Evolutionary conservation across 352 stramenopile genomes (phyloP).

Genomic region (Phytophthora constricta): DNA sequence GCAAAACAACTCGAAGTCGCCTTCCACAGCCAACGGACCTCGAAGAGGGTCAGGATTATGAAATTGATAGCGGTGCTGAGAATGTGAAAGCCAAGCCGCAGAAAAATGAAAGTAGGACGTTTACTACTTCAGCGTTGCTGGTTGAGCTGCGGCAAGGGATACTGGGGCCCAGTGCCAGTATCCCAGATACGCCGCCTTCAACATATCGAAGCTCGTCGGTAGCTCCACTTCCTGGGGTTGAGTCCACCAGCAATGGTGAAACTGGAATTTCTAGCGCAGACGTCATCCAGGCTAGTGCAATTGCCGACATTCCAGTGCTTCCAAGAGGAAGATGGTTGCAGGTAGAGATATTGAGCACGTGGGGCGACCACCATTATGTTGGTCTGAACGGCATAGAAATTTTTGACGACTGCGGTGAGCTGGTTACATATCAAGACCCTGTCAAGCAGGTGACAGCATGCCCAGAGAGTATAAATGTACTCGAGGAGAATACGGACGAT

Average conservation of each 20-base stretch:
- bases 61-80: background rate
- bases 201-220: background rate
- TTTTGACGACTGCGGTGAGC: slow-evolving; percentile 75
- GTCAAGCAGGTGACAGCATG: slow-evolving; percentile 62
- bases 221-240: background rate
- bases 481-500: slow-evolving; percentile 89
- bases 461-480: slow-evolving; percentile 87
- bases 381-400: slow-evolving; percentile 91
- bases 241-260: background rate
- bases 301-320: slow-evolving; percentile 61
- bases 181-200: background rate
- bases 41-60: background rate
- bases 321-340: slow-evolving; percentile 64
- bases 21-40: slow-evolving; percentile 36
- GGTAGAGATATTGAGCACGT: slow-evolving; percentile 87
- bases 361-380: slow-evolving; percentile 91
- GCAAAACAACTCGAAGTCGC: slow-evolving; percentile 71
- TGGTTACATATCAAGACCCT: slow-evolving; percentile 58
- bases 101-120: background rate
- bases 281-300: background rate
- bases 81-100: slow-evolving; percentile 10
- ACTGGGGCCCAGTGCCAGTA: background rate
- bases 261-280: background rate
- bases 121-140: slow-evolving; percentile 31
- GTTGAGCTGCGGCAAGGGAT: slow-evolving; percentile 26